Evolutionary conservation across 768 basidiomycete genomes (phyloP), one percentile per base, ranked within the genome.

Genomic region (Leccinum pellstonianum): DNA sequence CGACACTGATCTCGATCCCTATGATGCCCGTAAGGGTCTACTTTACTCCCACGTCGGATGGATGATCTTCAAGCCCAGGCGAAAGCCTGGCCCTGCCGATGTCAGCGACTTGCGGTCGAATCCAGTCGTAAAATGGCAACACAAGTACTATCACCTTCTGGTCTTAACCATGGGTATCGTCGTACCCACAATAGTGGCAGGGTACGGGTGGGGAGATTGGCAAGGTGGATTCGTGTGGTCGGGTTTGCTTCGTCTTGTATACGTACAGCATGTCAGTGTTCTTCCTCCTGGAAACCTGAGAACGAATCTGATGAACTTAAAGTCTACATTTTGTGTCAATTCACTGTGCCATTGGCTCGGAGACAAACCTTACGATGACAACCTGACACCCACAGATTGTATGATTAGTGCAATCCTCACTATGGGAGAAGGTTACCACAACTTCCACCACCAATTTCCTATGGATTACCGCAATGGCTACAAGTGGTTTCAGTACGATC

Each of bases 391-490:
- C 1, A 81, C 86, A 54, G 91, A 95, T 76, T 92, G 92, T 74
- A 72, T 91, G 53, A 74, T 93, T 72, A 94, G 91, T 37, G 93
- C 93, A 6, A 77, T 96, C 37, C 86, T 85, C 60, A 95, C 93
- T 19, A 86, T 94, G 70, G 94, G 94, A 56, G 94, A 96, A 73
- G 93, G 94, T n/a, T 96, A 96, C 78, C 94, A 96, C 81, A 96
- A 96, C 76, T 95, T 94, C 85, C 94, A 96, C 77, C 93, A 96
- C 70, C 84, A 83, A 65, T 95, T 95, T 84, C 93, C 93, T 12
- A 91, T 92, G 89, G 94, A 96, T 75, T 96, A 93, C 77, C 84
- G 93, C n/a, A 94, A 94, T 70, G 93, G 93, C 56, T 91, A 95
- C 80, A 91, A 85, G 74, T 85, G 84, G 83, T 83, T 23, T 23